Conservation (phyloP, 768 basidiomycete genomes). For the Pulveroboletus sp. region DNA sequence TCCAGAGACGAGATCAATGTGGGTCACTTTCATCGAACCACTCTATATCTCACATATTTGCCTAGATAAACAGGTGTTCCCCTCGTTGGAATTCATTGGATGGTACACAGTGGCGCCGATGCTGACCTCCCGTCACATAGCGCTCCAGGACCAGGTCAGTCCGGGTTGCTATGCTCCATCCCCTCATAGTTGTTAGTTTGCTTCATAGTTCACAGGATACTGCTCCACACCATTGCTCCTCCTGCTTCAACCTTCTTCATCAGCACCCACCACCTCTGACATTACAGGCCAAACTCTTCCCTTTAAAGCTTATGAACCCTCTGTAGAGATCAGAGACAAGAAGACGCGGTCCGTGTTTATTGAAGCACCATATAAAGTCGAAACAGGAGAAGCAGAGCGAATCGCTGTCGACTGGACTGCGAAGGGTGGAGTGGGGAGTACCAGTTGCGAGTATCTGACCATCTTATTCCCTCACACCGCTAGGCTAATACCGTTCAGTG, state of each 20-base stretch:
- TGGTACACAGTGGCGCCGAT: conserved; percentile 90
- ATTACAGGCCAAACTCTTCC: conserved; percentile 75
- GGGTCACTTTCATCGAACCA: conserved; percentile 17
- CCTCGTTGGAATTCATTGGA: conserved; percentile 93
- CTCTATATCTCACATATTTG: conserved; percentile 4
- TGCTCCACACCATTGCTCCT: conserved; percentile 89
- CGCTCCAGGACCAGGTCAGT: conserved; percentile 79
- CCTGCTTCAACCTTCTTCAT: conserved; percentile 56
- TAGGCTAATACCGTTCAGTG: conserved; percentile 45
- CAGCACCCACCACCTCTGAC: conserved; percentile 41
- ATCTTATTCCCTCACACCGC: not conserved
- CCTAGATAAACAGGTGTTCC: conserved; percentile 96
- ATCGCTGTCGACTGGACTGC: conserved; percentile 98
- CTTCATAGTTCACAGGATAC: conserved; percentile 68
- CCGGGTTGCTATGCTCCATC: not conserved
- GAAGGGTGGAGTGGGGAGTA: conserved; percentile 76
- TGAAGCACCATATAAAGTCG: conserved; percentile 81
- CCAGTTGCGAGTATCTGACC: conserved; percentile 54
- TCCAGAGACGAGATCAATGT: conserved; percentile 87
- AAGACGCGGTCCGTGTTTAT: conserved; percentile 76
- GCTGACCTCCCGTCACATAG: conserved; percentile 71
- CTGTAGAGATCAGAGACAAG: conserved; percentile 78
- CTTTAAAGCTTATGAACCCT: conserved; percentile 89
- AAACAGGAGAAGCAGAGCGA: conserved; percentile 97
- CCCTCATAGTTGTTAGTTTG: not conserved